Evolutionary conservation across 2,329 filamentous ascomycete species (phyloP).

Genomic region (Huntiella decipiens): DNA sequence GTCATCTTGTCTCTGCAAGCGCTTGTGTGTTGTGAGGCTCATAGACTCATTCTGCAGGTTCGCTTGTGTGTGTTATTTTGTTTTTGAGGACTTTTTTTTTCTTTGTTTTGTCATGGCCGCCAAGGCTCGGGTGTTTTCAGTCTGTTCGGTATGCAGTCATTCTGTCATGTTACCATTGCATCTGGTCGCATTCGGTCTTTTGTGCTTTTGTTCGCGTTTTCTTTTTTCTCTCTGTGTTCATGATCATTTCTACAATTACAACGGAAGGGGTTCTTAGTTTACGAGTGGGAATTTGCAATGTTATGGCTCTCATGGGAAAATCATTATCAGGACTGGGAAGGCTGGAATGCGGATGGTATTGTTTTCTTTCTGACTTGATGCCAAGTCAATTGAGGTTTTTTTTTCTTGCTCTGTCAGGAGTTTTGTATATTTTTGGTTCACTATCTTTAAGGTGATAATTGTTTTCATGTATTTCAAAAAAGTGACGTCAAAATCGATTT

Average conservation of each 20-base stretch:
- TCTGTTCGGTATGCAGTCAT: neutral
- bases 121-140: neutral
- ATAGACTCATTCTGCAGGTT: no score
- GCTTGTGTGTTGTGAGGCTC: neutral
- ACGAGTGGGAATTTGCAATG: slow-evolving; percentile 8
- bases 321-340: slow-evolving; percentile 7
- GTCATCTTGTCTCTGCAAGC: neutral
- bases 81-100: neutral
- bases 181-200: slow-evolving; percentile 3
- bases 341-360: slow-evolving; percentile 9
- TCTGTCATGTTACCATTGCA: slow-evolving; percentile 3
- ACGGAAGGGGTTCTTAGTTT: slow-evolving; percentile 8
- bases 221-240: slow-evolving; percentile 7
- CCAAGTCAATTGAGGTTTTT: slow-evolving; percentile 2
- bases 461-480: no score
- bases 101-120: neutral
- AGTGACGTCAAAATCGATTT: no score
- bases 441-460: no score
- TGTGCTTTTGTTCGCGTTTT: slow-evolving; percentile 1
- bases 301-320: slow-evolving; percentile 8
- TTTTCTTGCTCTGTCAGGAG: neutral
- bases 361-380: slow-evolving; percentile 4
- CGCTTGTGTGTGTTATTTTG: neutral
- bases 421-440: no score
- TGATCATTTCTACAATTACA: slow-evolving; percentile 5